A percentile compares a stretch with the other conserved stretches of the same genome.
Conservation (phyloP, 176 grass and related monocot genomes). For the bread wheat (Triticum aestivum) region DNA sequence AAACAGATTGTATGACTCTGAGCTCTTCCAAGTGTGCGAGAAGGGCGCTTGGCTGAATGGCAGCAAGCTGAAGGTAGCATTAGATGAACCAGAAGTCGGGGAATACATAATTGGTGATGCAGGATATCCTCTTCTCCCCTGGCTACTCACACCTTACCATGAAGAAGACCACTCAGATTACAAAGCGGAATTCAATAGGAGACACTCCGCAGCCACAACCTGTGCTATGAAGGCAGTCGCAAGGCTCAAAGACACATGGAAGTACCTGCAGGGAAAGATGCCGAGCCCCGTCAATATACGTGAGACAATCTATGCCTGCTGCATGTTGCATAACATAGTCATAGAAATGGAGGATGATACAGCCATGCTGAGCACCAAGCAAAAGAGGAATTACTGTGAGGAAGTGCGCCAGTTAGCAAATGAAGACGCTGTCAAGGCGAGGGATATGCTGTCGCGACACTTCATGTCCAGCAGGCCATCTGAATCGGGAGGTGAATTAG, state of each 20-base stretch:
- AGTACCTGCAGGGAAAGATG: neutral
- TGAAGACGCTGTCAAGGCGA: neutral
- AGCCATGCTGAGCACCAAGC: neutral
- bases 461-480: neutral
- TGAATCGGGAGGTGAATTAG: neutral
- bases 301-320: neutral
- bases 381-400: neutral
- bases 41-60: neutral
- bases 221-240: neutral
- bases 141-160: neutral
- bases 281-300: no score
- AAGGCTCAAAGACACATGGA: neutral
- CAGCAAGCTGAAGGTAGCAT: neutral
- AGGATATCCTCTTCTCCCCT: neutral
- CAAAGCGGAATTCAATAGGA: neutral
- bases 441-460: neutral
- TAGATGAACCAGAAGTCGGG: neutral
- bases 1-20: neutral
- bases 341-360: neutral
- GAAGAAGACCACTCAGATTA: neutral
- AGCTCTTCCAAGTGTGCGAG: neutral
- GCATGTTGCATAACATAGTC: neutral
- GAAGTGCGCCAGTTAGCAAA: neutral
- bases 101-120: conserved; percentile 1
- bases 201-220: neutral